Base-by-base conservation (phyloP, 176 grass and related monocot species). In the Zea luxurians region DNA sequence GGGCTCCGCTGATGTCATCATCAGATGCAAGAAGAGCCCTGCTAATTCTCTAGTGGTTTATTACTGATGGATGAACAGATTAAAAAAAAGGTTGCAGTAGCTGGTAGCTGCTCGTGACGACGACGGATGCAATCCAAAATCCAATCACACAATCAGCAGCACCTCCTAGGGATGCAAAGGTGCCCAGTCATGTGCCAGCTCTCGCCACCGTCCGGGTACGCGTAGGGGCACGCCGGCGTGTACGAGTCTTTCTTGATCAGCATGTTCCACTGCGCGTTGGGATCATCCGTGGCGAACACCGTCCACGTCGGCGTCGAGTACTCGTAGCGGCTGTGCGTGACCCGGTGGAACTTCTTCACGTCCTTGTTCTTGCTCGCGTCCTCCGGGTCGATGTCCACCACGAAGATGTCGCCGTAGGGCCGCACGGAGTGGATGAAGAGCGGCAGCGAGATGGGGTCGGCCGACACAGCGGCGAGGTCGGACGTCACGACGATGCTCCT, bases 171-270 rank as follows among this genome's bases (percentile, higher is more conserved):
- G 74, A 87, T 61, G 55, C n/a, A 45, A 37, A 87, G 72, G 79
- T 87, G 79, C 4, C 85, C 85, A 13, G 72, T 82, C 85, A 83
- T 87, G 71, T 88, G 81, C 81, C 82, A 89, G 8, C 53, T 79
- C 59, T 89, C 86, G 35, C 82, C 82, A 8, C 82, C 82, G 3
- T 85, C 62, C 10, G 52, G 70, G 64, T 81, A 9, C n/a, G 45
- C 45, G 62, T 80, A 80, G 6, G 84, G 84, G 77, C 84, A 80
- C 8, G 53, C 52, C 7, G 77, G 77, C 42, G 0, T 68, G 62
- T 52, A 86, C 2, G 4, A 16, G 34, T 37, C 61, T 1, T 7
- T 76, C 5, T 27, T 20, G n/a, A 74, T 49, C 4, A 75, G 43
- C 60, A 69, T 40, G 35, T 48, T 90, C 88, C 88, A 86, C 58